phyloP scores from a whole-genome alignment of 1,284 basidiomycete genomes.

The Bondarzewia mesenterica region DNA sequence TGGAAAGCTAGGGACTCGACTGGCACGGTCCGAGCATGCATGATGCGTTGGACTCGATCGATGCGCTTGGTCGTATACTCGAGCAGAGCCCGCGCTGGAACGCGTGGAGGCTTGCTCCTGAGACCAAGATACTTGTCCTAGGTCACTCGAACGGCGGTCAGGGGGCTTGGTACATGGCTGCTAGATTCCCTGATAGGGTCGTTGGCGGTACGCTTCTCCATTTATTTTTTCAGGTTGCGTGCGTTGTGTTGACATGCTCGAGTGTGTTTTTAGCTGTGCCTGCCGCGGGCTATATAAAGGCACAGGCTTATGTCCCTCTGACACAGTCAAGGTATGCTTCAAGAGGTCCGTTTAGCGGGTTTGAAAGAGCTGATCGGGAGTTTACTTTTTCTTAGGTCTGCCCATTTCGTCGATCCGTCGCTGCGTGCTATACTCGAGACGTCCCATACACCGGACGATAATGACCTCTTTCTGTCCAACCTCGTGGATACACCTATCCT shows the following conservation, averaged over 20 bases:
- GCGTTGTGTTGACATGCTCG: conserved; percentile 5
- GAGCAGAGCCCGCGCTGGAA: conserved; percentile 27
- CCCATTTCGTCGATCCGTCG: conserved; percentile 71
- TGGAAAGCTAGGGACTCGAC: conserved; percentile 76
- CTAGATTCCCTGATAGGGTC: conserved; percentile 71
- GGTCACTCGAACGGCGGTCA: conserved; percentile 95
- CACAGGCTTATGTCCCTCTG: conserved; percentile 77
- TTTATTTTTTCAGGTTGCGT: not conserved
- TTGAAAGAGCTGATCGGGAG: too few species aligned
- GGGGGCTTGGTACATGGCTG: conserved; percentile 76
- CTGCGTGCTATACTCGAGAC: conserved; percentile 65
- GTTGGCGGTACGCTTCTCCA: conserved; percentile 41
- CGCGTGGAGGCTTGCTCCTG: conserved; percentile 28
- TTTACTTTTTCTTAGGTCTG: conserved; percentile 34
- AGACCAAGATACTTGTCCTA: conserved; percentile 50
- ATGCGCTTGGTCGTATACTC: conserved; percentile 45
- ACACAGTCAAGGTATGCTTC: conserved; percentile 48
- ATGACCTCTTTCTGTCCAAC: conserved; percentile 80
- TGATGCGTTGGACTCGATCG: conserved; percentile 52
- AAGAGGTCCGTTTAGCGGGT: not conserved
- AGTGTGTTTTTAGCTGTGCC: conserved; percentile 43
- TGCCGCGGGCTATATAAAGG: conserved; percentile 75
- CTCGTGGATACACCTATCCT: conserved; percentile 61
- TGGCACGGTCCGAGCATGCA: conserved; percentile 73
- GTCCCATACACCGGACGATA: conserved; percentile 75